These are phyloP conservation scores for Trichoderma brevicompactum DNA, from an alignment of 2,329 filamentous ascomycete genomes.

Conservation along the genomic window DNA sequence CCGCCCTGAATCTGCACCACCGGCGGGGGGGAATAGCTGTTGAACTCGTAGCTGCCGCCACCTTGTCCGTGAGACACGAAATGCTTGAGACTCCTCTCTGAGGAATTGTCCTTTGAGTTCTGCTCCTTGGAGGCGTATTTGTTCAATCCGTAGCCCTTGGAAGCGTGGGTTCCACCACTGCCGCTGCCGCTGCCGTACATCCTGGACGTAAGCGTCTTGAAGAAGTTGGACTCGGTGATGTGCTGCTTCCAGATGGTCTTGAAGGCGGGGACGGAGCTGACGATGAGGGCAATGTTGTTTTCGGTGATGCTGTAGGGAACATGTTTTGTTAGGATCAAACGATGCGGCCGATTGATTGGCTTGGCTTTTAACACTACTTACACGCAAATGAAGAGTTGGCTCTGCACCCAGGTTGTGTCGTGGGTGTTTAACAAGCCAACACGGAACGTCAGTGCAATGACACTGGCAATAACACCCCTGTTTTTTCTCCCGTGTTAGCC, in stretches of 20 bases:
- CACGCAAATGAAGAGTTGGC: conserved; percentile 12
- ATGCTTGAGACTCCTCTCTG: not conserved
- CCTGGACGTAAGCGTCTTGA: not conserved
- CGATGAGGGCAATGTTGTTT: conserved; percentile 31
- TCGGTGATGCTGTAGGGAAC: conserved; percentile 28
- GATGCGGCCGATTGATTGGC: not conserved
- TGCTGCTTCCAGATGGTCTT: conserved; percentile 15
- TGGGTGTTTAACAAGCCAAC: not conserved
- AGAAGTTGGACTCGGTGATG: not conserved
- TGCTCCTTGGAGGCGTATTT: not conserved
- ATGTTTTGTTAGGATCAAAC: not conserved
- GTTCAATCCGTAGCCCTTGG: not conserved
- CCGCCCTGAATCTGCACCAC: conserved; percentile 1
- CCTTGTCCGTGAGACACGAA: conserved; percentile 3
- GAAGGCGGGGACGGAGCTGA: conserved; percentile 31
- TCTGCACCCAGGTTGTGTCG: not conserved
- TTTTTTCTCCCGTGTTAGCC: not conserved
- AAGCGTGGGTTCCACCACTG: not conserved
- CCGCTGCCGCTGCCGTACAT: not conserved
- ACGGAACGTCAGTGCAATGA: not conserved
- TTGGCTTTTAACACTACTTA: not conserved
- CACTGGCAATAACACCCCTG: conserved; percentile 17
- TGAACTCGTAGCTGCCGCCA: not conserved
- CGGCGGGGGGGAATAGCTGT: not conserved
- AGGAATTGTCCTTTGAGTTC: not conserved